Evolutionary conservation across 192 early-diverging fungal genomes (phyloP).

Genomic region (Umbelopsis sp.): DNA sequence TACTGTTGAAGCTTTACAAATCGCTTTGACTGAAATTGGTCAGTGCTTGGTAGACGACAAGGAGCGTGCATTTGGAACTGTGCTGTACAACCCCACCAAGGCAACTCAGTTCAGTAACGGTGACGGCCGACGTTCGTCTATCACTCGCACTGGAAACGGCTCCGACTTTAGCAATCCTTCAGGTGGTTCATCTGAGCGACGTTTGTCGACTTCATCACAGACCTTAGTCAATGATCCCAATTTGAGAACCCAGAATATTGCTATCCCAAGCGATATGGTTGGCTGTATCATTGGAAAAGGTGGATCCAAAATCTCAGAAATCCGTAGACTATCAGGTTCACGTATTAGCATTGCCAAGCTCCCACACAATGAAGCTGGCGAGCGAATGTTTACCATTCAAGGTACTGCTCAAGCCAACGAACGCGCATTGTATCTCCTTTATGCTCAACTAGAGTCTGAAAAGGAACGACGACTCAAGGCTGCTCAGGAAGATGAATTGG

Average conservation of each 20-base stretch:
- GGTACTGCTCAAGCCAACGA: constrained; percentile 87
- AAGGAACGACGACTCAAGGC: constrained; percentile 72
- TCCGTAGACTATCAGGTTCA: constrained; percentile 76
- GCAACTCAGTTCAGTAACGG: constrained; percentile 26
- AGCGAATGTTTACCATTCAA: constrained; percentile 91
- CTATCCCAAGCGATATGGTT: constrained; percentile 93
- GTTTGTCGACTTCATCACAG: constrained; percentile 32
- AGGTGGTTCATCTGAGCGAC: constrained; percentile 22
- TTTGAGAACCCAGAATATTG: constrained; percentile 83
- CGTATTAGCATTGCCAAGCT: constrained; percentile 90
- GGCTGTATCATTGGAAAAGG: constrained; percentile 97
- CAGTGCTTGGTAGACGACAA: constrained; percentile 83
- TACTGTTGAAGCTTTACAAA: constrained; percentile 77
- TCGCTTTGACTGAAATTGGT: constrained; percentile 86
- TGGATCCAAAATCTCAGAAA: constrained; percentile 81
- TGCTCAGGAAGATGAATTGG: constrained; percentile 39
- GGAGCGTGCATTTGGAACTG: constrained; percentile 80
- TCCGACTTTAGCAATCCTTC: constrained; percentile 45
- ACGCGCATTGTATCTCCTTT: constrained; percentile 89
- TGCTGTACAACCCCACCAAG: constrained; percentile 80
- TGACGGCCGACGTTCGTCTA: constrained; percentile 30
- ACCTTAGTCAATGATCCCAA: constrained; percentile 43
- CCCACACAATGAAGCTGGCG: constrained; percentile 75
- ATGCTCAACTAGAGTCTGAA: constrained; percentile 88
- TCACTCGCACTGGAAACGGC: constrained; percentile 59